Evolutionary conservation across 208 protist genomes (phyloP).

Genomic region (Leishmania gerbilli): DNA sequence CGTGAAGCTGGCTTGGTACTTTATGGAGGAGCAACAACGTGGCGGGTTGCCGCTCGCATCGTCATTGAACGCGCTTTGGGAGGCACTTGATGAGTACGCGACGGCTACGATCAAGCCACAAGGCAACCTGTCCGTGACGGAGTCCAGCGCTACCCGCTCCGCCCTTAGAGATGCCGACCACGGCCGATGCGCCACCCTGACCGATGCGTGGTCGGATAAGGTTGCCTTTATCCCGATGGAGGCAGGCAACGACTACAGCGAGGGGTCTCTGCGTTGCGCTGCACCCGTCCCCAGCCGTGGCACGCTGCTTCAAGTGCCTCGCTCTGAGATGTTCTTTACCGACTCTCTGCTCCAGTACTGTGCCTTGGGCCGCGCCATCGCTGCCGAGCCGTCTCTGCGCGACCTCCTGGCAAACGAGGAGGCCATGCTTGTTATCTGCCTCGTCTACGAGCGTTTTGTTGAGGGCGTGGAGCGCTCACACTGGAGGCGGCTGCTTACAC

Average conservation of each 20-base stretch:
- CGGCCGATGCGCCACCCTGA: background rate
- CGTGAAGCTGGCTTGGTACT: constrained; percentile 65
- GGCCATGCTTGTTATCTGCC: constrained; percentile 73
- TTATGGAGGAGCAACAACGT: constrained; percentile 24
- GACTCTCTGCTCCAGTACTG: constrained; percentile 57
- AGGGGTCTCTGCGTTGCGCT: constrained; percentile 72
- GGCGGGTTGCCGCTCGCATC: background rate
- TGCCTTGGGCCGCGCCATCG: constrained; percentile 57
- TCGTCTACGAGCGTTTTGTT: constrained; percentile 80
- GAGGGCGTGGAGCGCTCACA: constrained; percentile 50
- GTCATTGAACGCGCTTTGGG: constrained; percentile 5
- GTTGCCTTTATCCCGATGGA: constrained; percentile 46
- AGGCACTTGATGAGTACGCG: constrained; percentile 46
- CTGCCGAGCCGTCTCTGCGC: constrained; percentile 33
- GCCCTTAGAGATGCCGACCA: background rate
- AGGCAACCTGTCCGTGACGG: background rate
- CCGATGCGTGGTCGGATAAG: constrained; percentile 24
- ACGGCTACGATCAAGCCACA: constrained; percentile 46
- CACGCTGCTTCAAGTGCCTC: constrained; percentile 77
- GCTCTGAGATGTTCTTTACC: constrained; percentile 66
- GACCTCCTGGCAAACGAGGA: constrained; percentile 64
- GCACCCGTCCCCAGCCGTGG: constrained; percentile 46
- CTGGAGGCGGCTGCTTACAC: constrained; percentile 58
- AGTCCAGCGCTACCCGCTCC: background rate
- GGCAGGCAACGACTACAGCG: constrained; percentile 40